Evolutionary conservation across 2,329 filamentous ascomycete genomes (phyloP).

Genomic region (Venturia aucupariae): DNA sequence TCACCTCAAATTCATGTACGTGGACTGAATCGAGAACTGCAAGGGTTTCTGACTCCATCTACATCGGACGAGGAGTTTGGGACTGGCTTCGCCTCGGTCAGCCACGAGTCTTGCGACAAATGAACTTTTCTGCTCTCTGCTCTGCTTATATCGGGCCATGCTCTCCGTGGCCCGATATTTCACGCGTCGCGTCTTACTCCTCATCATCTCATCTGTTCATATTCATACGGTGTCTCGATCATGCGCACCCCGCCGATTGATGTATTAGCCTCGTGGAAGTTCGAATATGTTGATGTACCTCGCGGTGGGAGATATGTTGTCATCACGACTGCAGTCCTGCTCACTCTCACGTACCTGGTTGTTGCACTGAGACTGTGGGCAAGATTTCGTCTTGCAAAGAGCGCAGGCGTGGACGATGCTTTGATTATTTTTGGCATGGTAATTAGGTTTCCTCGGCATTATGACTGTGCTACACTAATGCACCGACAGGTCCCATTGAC

Average conservation of each 20-base stretch:
- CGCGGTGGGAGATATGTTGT: conserved; percentile 7
- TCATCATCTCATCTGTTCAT: background rate
- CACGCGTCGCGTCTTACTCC: background rate
- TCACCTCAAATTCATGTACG: background rate
- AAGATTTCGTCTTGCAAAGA: conserved; percentile 16
- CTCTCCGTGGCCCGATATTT: background rate
- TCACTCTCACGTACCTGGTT: conserved; percentile 16
- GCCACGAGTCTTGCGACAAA: background rate
- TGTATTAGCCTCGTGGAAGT: background rate
- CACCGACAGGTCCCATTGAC: conserved; percentile 16
- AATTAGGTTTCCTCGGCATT: background rate
- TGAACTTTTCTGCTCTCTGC: background rate
- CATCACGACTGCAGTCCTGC: conserved; percentile 11
- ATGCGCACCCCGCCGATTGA: background rate
- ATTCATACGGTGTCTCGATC: too few relatives aligned
- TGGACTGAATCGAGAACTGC: background rate
- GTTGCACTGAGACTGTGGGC: conserved; percentile 18
- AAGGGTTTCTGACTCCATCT: background rate
- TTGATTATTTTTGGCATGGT: conserved; percentile 22
- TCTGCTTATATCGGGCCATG: background rate
- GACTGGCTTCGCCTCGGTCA: background rate
- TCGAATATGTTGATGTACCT: background rate
- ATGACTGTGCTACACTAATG: background rate
- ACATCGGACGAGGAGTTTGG: background rate
- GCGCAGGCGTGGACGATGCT: conserved; percentile 18